Evolutionary conservation across 2,329 filamentous ascomycete species (phyloP).

Genomic region (Beauveria bassiana): DNA sequence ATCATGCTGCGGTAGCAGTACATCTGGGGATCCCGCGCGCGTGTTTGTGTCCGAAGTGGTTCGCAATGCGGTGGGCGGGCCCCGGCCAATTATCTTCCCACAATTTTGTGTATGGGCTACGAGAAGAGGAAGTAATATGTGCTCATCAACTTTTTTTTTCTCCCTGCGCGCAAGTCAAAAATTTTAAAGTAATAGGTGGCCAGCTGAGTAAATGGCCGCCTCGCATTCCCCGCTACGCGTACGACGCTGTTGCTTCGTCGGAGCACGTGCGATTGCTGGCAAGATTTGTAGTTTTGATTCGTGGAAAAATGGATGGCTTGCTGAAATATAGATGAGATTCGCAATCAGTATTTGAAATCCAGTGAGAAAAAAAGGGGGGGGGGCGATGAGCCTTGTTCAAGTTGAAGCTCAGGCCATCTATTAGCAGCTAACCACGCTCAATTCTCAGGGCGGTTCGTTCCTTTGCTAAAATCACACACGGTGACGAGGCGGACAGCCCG

Average conservation of each 20-base stretch:
- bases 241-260: not conserved
- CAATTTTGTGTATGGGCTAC: not conserved
- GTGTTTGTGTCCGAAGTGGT: not conserved
- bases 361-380: not conserved
- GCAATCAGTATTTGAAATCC: too few relatives aligned
- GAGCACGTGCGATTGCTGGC: not conserved
- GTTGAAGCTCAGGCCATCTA: not conserved
- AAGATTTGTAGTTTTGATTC: not conserved
- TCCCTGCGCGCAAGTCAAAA: not conserved
- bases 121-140: not conserved
- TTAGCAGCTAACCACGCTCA: not conserved
- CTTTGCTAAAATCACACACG: not conserved
- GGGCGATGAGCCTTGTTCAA: not conserved
- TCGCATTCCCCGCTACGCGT: not conserved
- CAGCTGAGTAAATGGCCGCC: not conserved
- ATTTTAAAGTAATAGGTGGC: not conserved
- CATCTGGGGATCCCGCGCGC: not conserved
- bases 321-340: not conserved
- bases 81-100: not conserved
- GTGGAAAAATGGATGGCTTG: not conserved
- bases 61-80: not conserved
- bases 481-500: not conserved
- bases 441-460: not conserved
- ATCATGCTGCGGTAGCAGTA: not conserved
- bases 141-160: not conserved